Percentiles rank a stretch among this genome's conserved stretches.
Evolutionary conservation across 1,284 basidiomycete genomes (phyloP).

Genomic region (Amylostereum chailletii): DNA sequence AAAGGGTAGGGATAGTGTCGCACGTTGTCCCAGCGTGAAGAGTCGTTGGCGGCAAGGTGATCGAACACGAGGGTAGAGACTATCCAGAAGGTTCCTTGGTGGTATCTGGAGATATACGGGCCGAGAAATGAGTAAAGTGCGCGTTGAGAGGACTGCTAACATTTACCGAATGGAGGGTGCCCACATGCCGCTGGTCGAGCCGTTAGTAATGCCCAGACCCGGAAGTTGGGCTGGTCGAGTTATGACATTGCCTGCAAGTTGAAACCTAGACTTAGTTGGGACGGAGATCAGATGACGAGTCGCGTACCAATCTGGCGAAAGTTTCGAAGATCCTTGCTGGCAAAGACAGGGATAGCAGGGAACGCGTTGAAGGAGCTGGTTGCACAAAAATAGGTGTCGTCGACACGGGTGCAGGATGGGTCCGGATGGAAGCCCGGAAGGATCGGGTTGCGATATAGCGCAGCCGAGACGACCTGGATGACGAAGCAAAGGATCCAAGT

Average conservation of each 20-base stretch:
- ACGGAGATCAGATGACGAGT: neutral
- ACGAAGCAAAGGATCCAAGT: no score
- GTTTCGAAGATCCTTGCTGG: constrained; percentile 15
- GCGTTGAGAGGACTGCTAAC: neutral
- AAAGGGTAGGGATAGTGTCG: neutral
- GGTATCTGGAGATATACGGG: constrained; percentile 5
- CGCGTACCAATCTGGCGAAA: constrained; percentile 18
- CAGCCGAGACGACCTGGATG: no score
- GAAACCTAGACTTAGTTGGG: neutral
- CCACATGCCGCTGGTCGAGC: constrained; percentile 18
- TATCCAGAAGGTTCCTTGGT: constrained; percentile 20
- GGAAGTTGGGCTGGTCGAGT: constrained; percentile 15
- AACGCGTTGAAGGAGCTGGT: constrained; percentile 17
- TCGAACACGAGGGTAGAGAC: constrained; percentile 25
- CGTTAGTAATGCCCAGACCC: constrained; percentile 12
- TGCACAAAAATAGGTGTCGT: constrained; percentile 10
- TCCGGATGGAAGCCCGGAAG: constrained; percentile 11
- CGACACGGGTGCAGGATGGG: constrained; percentile 6
- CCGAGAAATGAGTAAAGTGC: neutral
- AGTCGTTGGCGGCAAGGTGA: constrained; percentile 17
- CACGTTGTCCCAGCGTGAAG: constrained; percentile 25
- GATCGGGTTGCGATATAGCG: constrained; percentile 2
- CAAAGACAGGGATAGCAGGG: constrained; percentile 17
- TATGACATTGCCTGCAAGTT: constrained; percentile 13
- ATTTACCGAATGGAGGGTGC: constrained; percentile 11